Evolutionary conservation across 1,284 basidiomycete species (phyloP), one percentile per base, ranked within the genome.

Genomic region (Bondarzewia mesenterica): DNA sequence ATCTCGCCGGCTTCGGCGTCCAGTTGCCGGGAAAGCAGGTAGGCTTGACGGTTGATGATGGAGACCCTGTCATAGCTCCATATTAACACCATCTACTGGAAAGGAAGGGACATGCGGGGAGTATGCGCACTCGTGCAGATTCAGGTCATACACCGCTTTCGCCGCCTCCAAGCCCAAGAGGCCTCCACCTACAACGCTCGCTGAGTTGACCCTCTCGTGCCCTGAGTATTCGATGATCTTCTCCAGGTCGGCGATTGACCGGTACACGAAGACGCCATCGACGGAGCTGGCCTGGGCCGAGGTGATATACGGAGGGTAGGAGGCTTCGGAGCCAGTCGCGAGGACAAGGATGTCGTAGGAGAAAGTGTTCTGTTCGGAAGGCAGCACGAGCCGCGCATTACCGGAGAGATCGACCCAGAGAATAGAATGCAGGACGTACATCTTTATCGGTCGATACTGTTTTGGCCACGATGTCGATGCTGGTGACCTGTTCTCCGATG

Each of bases 331-430:
- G 21, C 42, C 42, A 10, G 42, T 43, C 3, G 42, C 42, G 5
- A 43, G 42, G 29, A 43, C 42, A 29, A 25, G 27, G 15, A 27
- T 43, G 42, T 43, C 42, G 26, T 43, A 43, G 5, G 29, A 32
- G 29, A 32, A 32, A 12, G 29, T 32, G 29, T 32, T 32, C 29
- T 32, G 29, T 32, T 32, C n/a, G 10, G 29, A 4, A 32, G 4
- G n/a, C 29, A 32, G 5, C 10, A n/a, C 29, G 5, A 32, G n/a
- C n/a, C n/a, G n/a, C n/a, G n/a, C n/a, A n/a, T n/a, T 32, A 4
- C 29, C n/a, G 3, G 3, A 32, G 29, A 32, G n/a, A n/a, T n/a
- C 29, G 5, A 32, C 3, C 29, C 29, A n/a, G 29, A 32, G 29
- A 10, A 32, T 32, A n/a, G 29, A 7, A 32, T 32, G n/a, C n/a